Base-by-base conservation (phyloP, 139 green algal genomes). In the Diplosphaera chodatii region DNA sequence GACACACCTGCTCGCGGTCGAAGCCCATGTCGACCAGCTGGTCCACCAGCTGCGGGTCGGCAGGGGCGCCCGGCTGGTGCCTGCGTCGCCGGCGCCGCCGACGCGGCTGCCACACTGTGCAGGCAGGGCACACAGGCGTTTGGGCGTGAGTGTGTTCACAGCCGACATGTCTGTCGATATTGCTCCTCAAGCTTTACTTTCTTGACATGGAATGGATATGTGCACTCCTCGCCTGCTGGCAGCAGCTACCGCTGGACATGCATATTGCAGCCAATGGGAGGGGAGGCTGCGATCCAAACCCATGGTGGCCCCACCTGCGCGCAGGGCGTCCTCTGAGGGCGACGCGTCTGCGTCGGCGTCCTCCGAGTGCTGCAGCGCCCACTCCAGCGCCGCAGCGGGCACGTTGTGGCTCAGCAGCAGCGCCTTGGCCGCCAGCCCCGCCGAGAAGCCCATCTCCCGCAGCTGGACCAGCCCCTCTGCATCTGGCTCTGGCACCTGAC, bases 391-490 rank as follows among this genome's bases (percentile, higher is more conserved):
- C 25, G 72, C 40, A 28, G 10, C 40, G 21, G 32, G 6, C 23
- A 30, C 30, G 32, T 48, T 68, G 62, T 73, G 74, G 33, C 74
- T 75, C 21, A 88, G 72, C 30, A 85, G 64, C 66, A 88, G 73
- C 20, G 83, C 83, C 75, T 88, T 88, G 74, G 77, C 70, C 0
- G 74, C 74, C 55, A 88, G 32, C 0, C 72, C 22, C 23, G 78
- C 77, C 10, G 55, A 66, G 66, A 88, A 88, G 34, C 81, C 81
- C 81, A 86, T 86, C 16, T 86, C 81, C 31, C 34, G 23, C 23
- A 86, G 72, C 72, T 84, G 81, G 5, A 48, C 20, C 20, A 77
- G 37, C 18, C 64, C 69, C 25, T 55, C 33, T 8, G 75, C 55
- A 28, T 68, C 41, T 1, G 81, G 74, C 72, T 84, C 78, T 16